Evolutionary conservation across 2,329 filamentous ascomycete species (phyloP).

Genomic region (Nigrospora sphaerica): DNA sequence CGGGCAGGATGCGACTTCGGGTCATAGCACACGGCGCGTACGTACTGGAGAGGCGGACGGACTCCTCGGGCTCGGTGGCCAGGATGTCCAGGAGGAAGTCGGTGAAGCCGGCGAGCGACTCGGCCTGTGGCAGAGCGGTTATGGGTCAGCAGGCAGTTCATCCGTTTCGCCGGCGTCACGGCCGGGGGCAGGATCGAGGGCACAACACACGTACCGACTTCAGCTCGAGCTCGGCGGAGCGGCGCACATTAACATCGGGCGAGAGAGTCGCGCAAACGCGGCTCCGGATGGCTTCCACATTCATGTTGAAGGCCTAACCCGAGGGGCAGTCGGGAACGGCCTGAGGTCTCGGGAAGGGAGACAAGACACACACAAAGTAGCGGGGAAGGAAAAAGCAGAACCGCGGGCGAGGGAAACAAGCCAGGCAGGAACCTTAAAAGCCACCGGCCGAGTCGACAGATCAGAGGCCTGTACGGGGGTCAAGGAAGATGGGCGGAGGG

Average conservation of each 20-base stretch:
- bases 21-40: constrained; percentile 25
- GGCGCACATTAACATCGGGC: constrained; percentile 65
- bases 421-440: no score
- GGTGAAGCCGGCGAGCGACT: constrained; percentile 83
- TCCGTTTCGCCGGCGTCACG: no score
- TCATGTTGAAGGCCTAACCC: constrained; percentile 45
- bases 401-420: no score
- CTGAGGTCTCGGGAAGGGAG: no score
- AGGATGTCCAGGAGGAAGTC: constrained; percentile 87
- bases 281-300: constrained; percentile 66
- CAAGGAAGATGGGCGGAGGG: no score
- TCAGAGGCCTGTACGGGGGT: no score
- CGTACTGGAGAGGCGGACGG: constrained; percentile 83
- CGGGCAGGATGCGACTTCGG: background rate
- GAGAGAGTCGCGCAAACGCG: constrained; percentile 72
- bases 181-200: background rate
- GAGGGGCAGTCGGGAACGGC: background rate
- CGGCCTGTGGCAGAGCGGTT: constrained; percentile 53
- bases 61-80: constrained; percentile 77
- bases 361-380: no score
- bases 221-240: constrained; percentile 72
- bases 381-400: no score
- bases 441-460: no score
- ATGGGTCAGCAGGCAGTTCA: constrained; percentile 9
- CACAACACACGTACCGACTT: constrained; percentile 59